Percentiles rank a stretch among this genome's conserved stretches.
Conservation (phyloP, 2,329 filamentous ascomycete species). For the Botryotinia convoluta region DNA sequence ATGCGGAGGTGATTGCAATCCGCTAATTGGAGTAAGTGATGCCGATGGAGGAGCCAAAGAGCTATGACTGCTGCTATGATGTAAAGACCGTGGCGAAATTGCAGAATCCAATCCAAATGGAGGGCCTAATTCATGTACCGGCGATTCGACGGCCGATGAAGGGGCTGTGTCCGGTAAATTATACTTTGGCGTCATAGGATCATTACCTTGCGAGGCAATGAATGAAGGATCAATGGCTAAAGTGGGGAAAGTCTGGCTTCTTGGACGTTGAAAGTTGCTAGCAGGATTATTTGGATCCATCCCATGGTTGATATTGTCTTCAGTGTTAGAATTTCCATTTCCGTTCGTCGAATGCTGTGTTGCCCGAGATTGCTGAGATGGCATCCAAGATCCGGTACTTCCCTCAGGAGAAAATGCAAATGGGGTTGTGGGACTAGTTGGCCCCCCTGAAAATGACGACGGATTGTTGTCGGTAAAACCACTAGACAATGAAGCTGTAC, state of each 20-base stretch:
- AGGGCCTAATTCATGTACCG: conserved; percentile 46
- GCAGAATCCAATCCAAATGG: conserved; percentile 38
- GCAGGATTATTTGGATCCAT: conserved; percentile 24
- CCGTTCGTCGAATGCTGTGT: conserved; percentile 36
- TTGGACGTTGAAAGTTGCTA: conserved; percentile 63
- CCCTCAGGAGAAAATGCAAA: conserved; percentile 75
- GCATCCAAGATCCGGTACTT: conserved; percentile 64
- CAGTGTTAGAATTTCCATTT: conserved; percentile 7
- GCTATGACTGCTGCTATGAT: conserved; percentile 51
- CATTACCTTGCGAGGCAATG: conserved; percentile 50
- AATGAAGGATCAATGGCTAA: conserved; percentile 58
- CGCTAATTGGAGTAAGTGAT: conserved; percentile 39
- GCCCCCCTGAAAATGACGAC: conserved; percentile 67
- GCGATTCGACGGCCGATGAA: conserved; percentile 49
- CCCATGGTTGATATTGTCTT: conserved; percentile 6
- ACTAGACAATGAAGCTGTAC: conserved; percentile 64
- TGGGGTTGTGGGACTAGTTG: conserved; percentile 71
- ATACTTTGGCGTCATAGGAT: conserved; percentile 55
- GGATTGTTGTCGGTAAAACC: conserved; percentile 61
- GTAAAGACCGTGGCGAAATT: conserved; percentile 47
- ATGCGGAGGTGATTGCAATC: conserved; percentile 46
- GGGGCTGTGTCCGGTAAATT: conserved; percentile 39
- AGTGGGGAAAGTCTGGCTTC: conserved; percentile 83
- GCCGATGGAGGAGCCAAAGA: conserved; percentile 46
- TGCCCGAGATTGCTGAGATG: conserved; percentile 49